A percentile compares a stretch with the other conserved stretches of the same genome.
Conservation (phyloP, 495 filamentous ascomycete species). For the Xylaria sp. region DNA sequence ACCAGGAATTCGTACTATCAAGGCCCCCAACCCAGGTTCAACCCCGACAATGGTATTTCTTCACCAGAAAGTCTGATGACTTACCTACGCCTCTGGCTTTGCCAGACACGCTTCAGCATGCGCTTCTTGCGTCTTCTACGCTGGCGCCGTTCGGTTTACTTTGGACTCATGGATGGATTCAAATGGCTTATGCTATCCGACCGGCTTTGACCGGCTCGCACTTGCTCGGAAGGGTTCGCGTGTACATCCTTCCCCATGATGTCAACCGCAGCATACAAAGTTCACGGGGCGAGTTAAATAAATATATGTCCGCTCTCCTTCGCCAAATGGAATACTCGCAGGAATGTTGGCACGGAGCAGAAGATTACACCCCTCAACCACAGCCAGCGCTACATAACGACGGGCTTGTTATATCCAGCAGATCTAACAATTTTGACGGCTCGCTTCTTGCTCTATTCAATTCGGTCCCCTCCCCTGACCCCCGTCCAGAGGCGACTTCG, state of each 20-base stretch:
- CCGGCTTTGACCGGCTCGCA: slow-evolving; percentile 13
- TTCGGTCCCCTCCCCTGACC: slow-evolving; percentile 74
- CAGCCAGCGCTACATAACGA: not conserved
- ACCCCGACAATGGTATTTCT: slow-evolving; percentile 27
- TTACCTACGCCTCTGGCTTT: slow-evolving; percentile 26
- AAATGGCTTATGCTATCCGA: slow-evolving; percentile 44
- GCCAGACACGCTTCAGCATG: slow-evolving; percentile 37
- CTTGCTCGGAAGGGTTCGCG: slow-evolving; percentile 50
- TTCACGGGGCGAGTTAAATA: slow-evolving; percentile 48
- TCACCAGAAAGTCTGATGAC: slow-evolving; percentile 26
- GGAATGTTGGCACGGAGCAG: slow-evolving; percentile 62
- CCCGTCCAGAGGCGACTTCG: slow-evolving; percentile 56
- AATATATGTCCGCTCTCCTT: slow-evolving; percentile 60
- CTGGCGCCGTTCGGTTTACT: slow-evolving; percentile 40
- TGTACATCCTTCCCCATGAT: slow-evolving; percentile 75
- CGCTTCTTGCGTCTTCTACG: slow-evolving; percentile 36
- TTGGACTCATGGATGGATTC: slow-evolving; percentile 49
- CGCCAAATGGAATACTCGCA: slow-evolving; percentile 62
- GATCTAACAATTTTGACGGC: slow-evolving; percentile 49
- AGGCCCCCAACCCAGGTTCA: not conserved
- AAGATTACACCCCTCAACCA: slow-evolving; percentile 16
- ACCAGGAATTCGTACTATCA: not conserved
- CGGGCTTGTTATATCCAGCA: not conserved
- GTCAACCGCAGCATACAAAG: slow-evolving; percentile 57
- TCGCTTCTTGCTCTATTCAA: slow-evolving; percentile 90